phyloP scores from a whole-genome alignment of 2,329 filamentous ascomycete species.

The Cladorrhinum sp. region DNA sequence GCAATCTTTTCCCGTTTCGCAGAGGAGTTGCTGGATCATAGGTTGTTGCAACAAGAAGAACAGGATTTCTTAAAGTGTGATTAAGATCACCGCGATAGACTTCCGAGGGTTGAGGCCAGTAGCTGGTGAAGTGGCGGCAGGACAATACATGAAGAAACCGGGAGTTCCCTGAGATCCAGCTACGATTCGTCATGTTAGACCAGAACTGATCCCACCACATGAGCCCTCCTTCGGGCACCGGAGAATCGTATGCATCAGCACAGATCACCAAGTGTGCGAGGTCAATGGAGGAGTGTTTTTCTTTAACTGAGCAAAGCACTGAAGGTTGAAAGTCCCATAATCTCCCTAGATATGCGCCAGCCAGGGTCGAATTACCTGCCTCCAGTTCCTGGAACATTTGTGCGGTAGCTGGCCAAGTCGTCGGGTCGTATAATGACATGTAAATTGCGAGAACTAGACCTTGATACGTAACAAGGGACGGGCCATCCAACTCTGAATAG shows the following conservation, averaged over 20 bases:
- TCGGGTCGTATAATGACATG: slow-evolving; percentile 41
- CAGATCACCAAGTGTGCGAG: slow-evolving; percentile 44
- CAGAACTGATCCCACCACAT: slow-evolving; percentile 46
- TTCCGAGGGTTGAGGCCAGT: slow-evolving; percentile 46
- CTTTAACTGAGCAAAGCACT: slow-evolving; percentile 28
- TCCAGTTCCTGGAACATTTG: slow-evolving; percentile 44
- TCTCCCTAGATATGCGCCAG: slow-evolving; percentile 38
- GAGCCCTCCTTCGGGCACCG: slow-evolving; percentile 36
- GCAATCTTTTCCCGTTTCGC: slow-evolving; percentile 44
- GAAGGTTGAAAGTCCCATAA: slow-evolving; percentile 44
- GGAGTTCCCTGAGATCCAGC: slow-evolving; percentile 47
- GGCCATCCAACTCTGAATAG: slow-evolving; percentile 39
- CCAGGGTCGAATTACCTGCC: slow-evolving; percentile 43
- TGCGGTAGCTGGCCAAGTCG: slow-evolving; percentile 41
- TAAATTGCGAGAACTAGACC: slow-evolving; percentile 40
- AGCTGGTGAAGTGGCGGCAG: slow-evolving; percentile 44
- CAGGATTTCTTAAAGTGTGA: slow-evolving; percentile 41
- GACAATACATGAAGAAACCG: slow-evolving; percentile 44
- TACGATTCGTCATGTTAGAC: slow-evolving; percentile 44
- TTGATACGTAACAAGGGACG: slow-evolving; percentile 46
- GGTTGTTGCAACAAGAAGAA: slow-evolving; percentile 47
- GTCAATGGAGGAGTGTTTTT: slow-evolving; percentile 37
- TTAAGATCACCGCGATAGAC: slow-evolving; percentile 47
- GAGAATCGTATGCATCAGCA: slow-evolving; percentile 44
- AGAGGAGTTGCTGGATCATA: slow-evolving; percentile 51